A percentile compares a stretch with the other conserved stretches of the same genome.
These are phyloP conservation scores for Candida sojae DNA, from an alignment of 1,139 yeast species.

Conservation along the genomic window DNA sequence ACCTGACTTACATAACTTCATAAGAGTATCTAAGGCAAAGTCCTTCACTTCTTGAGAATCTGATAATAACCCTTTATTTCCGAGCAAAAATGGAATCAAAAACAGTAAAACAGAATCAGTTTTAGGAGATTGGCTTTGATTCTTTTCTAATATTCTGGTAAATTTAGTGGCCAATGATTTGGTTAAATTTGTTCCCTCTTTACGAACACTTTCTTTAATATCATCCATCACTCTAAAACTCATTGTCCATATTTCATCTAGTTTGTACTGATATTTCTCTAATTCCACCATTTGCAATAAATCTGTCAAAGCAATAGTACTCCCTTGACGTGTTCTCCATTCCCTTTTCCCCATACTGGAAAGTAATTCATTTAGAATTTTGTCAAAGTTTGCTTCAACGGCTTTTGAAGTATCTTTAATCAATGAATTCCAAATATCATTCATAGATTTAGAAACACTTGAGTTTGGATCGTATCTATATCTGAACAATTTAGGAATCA, in stretches of 20 bases:
- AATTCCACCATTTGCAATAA: constrained; percentile 63
- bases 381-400: constrained; percentile 53
- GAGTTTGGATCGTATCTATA: constrained; percentile 84
- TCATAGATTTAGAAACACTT: constrained; percentile 80
- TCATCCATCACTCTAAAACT: constrained; percentile 91
- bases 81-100: constrained; percentile 78
- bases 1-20: constrained; percentile 69
- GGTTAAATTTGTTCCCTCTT: constrained; percentile 73
- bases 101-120: constrained; percentile 56
- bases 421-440: constrained; percentile 81
- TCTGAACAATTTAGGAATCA: constrained; percentile 81
- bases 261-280: constrained; percentile 50
- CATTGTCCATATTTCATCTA: constrained; percentile 83
- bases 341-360: constrained; percentile 77
- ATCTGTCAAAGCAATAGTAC: constrained; percentile 73
- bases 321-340: constrained; percentile 94
- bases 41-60: constrained; percentile 84
- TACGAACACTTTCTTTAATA: constrained; percentile 89
- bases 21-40: constrained; percentile 73
- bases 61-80: constrained; percentile 75
- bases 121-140: constrained; percentile 22
- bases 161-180: constrained; percentile 65
- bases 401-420: constrained; percentile 62
- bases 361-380: constrained; percentile 66
- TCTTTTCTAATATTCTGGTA: constrained; percentile 53